Evolutionary conservation across 2,329 filamentous ascomycete species (phyloP).

Genomic region (Aureobasidium sp.): DNA sequence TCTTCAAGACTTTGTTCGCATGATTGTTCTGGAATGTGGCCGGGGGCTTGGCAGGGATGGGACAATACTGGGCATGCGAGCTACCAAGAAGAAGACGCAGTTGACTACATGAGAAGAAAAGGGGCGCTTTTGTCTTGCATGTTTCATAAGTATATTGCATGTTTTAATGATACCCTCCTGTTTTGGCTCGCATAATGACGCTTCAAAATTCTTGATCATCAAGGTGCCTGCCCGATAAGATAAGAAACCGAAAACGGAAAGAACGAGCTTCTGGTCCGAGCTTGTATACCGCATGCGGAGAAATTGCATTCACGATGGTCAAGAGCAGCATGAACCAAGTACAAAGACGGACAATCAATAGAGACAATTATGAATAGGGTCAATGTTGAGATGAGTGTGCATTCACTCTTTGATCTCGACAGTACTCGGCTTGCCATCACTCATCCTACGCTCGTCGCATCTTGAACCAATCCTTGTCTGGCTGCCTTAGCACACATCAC

Average conservation of each 20-base stretch:
- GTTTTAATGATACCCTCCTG: background rate
- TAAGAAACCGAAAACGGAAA: background rate
- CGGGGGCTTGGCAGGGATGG: slow-evolving; percentile 59
- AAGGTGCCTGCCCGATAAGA: slow-evolving; percentile 8
- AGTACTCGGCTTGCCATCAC: background rate
- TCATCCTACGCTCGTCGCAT: background rate
- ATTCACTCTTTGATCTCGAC: background rate
- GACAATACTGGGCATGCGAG: slow-evolving; percentile 46
- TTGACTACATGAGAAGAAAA: background rate
- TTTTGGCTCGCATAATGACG: background rate
- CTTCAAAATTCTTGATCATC: background rate
- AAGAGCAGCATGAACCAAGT: background rate
- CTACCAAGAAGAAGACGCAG: slow-evolving; percentile 41
- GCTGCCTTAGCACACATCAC: background rate
- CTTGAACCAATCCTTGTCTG: background rate
- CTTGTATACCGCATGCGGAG: slow-evolving; percentile 3
- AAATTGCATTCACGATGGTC: background rate
- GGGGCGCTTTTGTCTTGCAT: background rate
- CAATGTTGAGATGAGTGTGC: background rate
- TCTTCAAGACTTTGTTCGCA: slow-evolving; percentile 75
- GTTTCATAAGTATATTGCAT: background rate
- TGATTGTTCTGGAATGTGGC: slow-evolving; percentile 83
- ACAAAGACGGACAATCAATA: background rate
- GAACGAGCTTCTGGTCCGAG: background rate
- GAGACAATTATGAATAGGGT: background rate